Evolutionary conservation across 352 stramenopile species (phyloP).

Genomic region (Phytophthora rubi): DNA sequence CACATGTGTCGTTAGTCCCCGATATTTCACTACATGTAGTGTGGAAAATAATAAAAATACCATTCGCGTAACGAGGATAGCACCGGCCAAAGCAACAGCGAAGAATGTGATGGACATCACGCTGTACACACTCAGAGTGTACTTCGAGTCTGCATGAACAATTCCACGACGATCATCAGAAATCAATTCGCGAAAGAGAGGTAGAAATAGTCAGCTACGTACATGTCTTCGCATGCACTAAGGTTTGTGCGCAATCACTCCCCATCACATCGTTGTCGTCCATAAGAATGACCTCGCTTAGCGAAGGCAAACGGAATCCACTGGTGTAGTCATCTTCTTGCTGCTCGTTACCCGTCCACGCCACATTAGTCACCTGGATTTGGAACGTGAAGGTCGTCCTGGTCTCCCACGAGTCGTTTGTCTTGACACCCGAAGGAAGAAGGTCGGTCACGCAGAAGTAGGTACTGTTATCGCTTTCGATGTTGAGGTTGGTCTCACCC

Average conservation of each 20-base stretch:
- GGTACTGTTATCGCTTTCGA: conserved; percentile 63
- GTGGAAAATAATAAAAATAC: conserved; percentile 30
- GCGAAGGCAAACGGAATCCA: conserved; percentile 47
- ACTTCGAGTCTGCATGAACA: conserved; percentile 52
- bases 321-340: conserved; percentile 25
- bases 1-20: not conserved
- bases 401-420: conserved; percentile 74
- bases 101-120: conserved; percentile 90
- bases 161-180: conserved; percentile 16
- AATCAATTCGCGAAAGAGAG: not conserved
- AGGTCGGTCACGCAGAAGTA: conserved; percentile 82
- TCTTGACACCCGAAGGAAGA: conserved; percentile 60
- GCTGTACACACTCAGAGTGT: conserved; percentile 84
- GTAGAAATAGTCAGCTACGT: conserved; percentile 30
- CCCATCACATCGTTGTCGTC: conserved; percentile 58
- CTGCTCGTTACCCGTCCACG: conserved; percentile 44
- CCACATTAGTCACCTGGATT: conserved; percentile 64
- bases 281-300: conserved; percentile 70
- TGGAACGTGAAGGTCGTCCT: conserved; percentile 76
- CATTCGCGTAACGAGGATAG: conserved; percentile 85
- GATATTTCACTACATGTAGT: not conserved
- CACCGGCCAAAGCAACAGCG: conserved; percentile 71
- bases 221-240: conserved; percentile 72
- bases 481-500: conserved; percentile 53
- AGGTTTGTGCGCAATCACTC: conserved; percentile 72